Evolutionary conservation across 73 alveolate genomes (phyloP).

Genomic region (Stentor roeselii): DNA sequence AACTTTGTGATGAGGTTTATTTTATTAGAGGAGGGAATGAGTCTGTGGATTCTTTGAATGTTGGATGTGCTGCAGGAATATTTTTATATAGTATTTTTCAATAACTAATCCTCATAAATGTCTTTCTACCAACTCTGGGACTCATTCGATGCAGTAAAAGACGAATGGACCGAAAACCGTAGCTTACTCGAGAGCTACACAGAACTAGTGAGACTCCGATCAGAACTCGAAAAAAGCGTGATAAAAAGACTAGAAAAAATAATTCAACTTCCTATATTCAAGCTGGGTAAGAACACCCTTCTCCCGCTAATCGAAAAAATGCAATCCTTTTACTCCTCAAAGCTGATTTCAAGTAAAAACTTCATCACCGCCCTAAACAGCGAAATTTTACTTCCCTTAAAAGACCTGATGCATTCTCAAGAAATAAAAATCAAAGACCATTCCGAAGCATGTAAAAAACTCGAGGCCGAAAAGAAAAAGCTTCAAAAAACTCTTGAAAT

Average conservation of each 20-base stretch:
- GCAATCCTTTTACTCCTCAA: not conserved
- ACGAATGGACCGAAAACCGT: not conserved
- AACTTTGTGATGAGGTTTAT: not conserved
- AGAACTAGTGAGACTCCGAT: not conserved
- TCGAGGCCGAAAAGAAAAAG: not conserved
- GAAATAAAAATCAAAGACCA: not conserved
- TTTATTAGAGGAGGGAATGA: not conserved
- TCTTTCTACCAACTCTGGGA: not conserved
- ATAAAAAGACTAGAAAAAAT: not conserved
- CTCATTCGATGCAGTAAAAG: not conserved
- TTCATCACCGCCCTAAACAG: not conserved
- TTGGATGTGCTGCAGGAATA: slow-evolving; percentile 4
- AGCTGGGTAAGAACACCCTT: not conserved
- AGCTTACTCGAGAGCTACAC: not conserved
- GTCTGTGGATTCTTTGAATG: not conserved
- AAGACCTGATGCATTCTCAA: not conserved
- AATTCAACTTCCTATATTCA: not conserved
- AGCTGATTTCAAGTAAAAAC: not conserved
- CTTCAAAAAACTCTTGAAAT: not conserved
- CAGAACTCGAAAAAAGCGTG: not conserved
- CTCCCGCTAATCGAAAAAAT: not conserved
- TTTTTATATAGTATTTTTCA: not conserved
- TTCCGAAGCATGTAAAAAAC: slow-evolving; percentile 14
- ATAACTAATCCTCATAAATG: not conserved
- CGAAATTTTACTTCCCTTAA: not conserved